Percentiles rank a stretch among this genome's conserved stretches.
Evolutionary conservation across 192 early-diverging fungal genomes (phyloP).

Genomic region (Coemansia sp.): DNA sequence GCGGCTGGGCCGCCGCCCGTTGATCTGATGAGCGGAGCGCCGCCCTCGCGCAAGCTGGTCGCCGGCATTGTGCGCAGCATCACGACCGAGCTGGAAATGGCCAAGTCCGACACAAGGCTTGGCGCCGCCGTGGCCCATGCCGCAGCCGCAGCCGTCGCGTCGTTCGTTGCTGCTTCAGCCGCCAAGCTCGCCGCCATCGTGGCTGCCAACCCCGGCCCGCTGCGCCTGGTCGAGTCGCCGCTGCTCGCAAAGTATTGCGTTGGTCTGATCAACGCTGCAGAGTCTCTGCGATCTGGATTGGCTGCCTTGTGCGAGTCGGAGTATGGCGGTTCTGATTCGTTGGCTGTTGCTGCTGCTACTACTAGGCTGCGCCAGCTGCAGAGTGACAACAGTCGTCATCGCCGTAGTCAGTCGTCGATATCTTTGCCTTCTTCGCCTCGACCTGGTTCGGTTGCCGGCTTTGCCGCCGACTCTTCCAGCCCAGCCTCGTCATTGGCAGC

Average conservation of each 20-base stretch:
- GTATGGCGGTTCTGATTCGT: background rate
- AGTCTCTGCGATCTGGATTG: slow-evolving; percentile 17
- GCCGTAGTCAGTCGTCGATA: background rate
- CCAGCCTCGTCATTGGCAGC: background rate
- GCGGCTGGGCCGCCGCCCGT: background rate
- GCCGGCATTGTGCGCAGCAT: slow-evolving; percentile 39
- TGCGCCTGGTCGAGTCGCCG: slow-evolving; percentile 14
- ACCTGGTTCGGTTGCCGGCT: background rate
- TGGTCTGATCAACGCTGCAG: slow-evolving; percentile 25
- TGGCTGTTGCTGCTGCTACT: background rate
- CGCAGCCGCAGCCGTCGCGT: slow-evolving; percentile 2
- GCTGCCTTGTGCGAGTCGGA: slow-evolving; percentile 9
- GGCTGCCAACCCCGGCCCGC: slow-evolving; percentile 7
- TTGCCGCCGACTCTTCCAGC: background rate
- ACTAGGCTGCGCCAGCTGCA: background rate
- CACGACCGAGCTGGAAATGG: slow-evolving; percentile 40
- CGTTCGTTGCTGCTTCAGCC: slow-evolving; percentile 13
- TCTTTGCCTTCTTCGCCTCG: background rate
- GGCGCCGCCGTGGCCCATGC: slow-evolving; percentile 15
- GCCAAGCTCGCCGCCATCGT: background rate
- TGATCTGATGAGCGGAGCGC: background rate
- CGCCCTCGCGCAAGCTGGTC: slow-evolving; percentile 31
- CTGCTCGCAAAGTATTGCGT: slow-evolving; percentile 20
- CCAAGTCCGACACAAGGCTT: slow-evolving; percentile 22
- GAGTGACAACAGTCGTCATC: background rate